Base-by-base conservation (phyloP, 768 basidiomycete genomes). In the Macrocybe gigantea region DNA sequence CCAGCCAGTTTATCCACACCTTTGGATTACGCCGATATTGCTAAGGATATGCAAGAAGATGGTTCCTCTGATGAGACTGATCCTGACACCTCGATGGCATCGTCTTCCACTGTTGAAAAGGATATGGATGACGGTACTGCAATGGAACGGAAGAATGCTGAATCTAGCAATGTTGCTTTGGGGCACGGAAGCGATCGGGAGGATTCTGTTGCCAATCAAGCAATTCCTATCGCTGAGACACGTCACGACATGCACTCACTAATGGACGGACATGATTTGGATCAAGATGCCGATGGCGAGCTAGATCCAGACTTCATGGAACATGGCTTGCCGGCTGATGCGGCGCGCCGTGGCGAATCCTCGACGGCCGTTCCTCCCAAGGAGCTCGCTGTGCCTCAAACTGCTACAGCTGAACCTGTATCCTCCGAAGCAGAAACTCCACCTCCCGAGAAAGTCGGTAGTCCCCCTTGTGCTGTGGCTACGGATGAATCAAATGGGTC, bases 1-100 rank as follows among this genome's bases (percentile, higher is more conserved):
- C 76, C 76, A 1, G 71, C 71, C 41, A 73, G 70, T 50, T 64
- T 78, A 35, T 76, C 77, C 0, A 73, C 74, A 1, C 75, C 74
- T 9, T 58, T 30, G 31, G 52, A 52, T 15, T 50, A 54, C 12
- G 33, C 52, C 10, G 51, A 62, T 12, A 29, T 42, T 11, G 37
- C 53, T 31, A 44, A 45, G 41, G 49, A 53, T 13, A 13, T 36
- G 6, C 42, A 36, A 2, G 40, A 49, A 33, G 59, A 53, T 5
- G 58, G 60, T 8, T 41, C 46, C 14, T 59, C 47, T 13, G 66
- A 64, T 15, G 64, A 67, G 12, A 47, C 50, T 6, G 59, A 54
- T 33, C 54, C 54, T 5, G 60, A 64, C 34, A 60, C 61, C 45
- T 66, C 68, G 8, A 48, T 60, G 36, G 60, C 62, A n/a, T 66